These are phyloP conservation scores for Dryas drummondii DNA, from an alignment of 306 rosid genomes.

Conservation along the genomic window DNA sequence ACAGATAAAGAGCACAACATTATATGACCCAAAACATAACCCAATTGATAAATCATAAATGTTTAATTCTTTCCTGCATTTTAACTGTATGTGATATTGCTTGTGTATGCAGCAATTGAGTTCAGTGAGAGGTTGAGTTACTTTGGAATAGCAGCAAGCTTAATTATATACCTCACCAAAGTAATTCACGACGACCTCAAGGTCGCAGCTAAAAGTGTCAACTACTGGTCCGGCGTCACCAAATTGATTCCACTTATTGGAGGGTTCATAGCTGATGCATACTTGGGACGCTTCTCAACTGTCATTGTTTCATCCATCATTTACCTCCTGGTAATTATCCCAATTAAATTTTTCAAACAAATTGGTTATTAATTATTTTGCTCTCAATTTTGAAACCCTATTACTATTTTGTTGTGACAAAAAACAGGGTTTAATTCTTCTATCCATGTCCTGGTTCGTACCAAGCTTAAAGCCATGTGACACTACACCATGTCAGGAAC, in stretches of 20 bases:
- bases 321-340: slow-evolving; percentile 61
- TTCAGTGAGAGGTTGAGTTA: slow-evolving; percentile 89
- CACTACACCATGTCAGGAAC: slow-evolving; percentile 39
- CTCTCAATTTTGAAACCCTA: not conserved
- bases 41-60: too few species aligned
- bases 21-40: not conserved
- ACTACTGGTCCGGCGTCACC: slow-evolving; percentile 88
- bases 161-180: slow-evolving; percentile 74
- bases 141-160: slow-evolving; percentile 83
- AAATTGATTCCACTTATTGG: slow-evolving; percentile 81
- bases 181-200: slow-evolving; percentile 75
- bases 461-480: slow-evolving; percentile 72
- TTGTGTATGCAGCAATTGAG: slow-evolving; percentile 63
- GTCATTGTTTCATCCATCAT: slow-evolving; percentile 57
- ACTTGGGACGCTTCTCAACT: slow-evolving; percentile 75
- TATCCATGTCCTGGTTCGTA: slow-evolving; percentile 69
- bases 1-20: not conserved
- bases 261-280: slow-evolving; percentile 92
- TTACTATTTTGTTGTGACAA: not conserved
- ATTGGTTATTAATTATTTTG: not conserved
- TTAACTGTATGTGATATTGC: too few species aligned
- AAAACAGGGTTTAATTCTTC: slow-evolving; percentile 71
- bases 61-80: not conserved
- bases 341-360: not conserved
- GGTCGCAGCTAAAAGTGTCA: slow-evolving; percentile 80